Base-by-base conservation (phyloP, 306 rosid genomes). In the Rosa chinensis region DNA sequence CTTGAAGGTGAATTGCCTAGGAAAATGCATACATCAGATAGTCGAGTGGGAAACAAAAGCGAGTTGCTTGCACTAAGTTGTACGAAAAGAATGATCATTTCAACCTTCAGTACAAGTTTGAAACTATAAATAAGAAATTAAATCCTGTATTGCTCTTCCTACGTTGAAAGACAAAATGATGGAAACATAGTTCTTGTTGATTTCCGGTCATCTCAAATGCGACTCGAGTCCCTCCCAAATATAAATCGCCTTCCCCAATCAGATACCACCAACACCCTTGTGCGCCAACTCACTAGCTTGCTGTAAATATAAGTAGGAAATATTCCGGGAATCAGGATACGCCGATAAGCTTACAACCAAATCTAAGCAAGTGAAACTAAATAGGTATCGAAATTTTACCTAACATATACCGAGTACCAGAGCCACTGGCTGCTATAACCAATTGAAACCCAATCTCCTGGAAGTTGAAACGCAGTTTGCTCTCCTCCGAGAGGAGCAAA, bases 401-500 rank as follows among this genome's bases (percentile, higher is more conserved):
- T 91, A 72, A 90, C 87, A 85, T 91, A 93, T 28, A 93, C 81
- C 0, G 97, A 93, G 82, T 91, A 93, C 97, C 97, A 93, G 11
- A 91, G 93, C 98, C 98, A 91, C 79, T 93, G 93, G 11, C 83
- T 79, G 82, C 97, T 87, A 2, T 85, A 93, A 45, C 97, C 95
- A 68, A 86, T 89, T 71, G 95, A 93, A 79, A 90, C 81, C 95
- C 98, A 91, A 74, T 91, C 97, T 84, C 98, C 95, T 2, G 98
- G 98, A 66, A 93, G 90, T 79, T 90, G 90, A 49, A 92, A 91
- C n/a, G 95, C 92, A 17, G 98, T 79, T 84, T 90, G 92, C 63
- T 93, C 95, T 85, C 97, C 98, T 44, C 98, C 98, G n/a, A 93
- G 80, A 45, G 98, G 97, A 47, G 95, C 97, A 84, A 93, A 93